These are phyloP conservation scores for Sicyos baderoa DNA, from an alignment of 306 rosid genomes.

Conservation along the genomic window DNA sequence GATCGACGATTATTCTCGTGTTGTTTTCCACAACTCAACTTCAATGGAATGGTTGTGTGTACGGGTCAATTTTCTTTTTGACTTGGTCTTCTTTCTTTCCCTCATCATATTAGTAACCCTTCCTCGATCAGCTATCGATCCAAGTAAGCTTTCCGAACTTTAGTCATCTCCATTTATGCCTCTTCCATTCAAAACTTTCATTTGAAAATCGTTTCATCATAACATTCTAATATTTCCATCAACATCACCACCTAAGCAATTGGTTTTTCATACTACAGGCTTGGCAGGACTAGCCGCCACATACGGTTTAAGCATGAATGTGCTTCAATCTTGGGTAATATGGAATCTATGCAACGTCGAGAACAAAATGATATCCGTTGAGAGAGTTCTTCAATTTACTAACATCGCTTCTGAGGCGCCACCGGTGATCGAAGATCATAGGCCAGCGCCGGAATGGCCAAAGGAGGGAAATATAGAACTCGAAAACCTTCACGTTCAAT, in stretches of 20 bases:
- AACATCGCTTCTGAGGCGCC: conserved; percentile 66
- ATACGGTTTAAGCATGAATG: conserved; percentile 63
- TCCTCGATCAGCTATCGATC: conserved; percentile 61
- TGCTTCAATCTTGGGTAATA: conserved; percentile 83
- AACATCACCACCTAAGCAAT: background rate
- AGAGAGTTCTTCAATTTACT: conserved; percentile 70
- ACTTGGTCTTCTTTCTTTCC: conserved; percentile 52
- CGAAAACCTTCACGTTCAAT: conserved; percentile 47
- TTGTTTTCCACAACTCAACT: conserved; percentile 65
- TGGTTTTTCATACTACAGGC: conserved; percentile 32
- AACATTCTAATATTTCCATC: background rate
- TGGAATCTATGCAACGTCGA: conserved; percentile 90
- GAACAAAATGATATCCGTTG: conserved; percentile 84
- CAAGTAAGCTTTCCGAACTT: conserved; percentile 43
- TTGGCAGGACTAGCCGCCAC: conserved; percentile 79
- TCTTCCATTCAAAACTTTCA: background rate
- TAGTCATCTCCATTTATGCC: background rate
- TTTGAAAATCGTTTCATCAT: background rate
- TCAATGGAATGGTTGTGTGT: conserved; percentile 83
- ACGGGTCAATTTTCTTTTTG: conserved; percentile 69
- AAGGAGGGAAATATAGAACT: conserved; percentile 52
- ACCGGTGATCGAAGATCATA: conserved; percentile 35
- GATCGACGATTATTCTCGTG: conserved; percentile 57
- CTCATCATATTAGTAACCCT: conserved; percentile 56
- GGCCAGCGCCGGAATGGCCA: conserved; percentile 75